Evolutionary conservation across 2,329 filamentous ascomycete species (phyloP).

Genomic region (Plenodomus tracheiphilus): DNA sequence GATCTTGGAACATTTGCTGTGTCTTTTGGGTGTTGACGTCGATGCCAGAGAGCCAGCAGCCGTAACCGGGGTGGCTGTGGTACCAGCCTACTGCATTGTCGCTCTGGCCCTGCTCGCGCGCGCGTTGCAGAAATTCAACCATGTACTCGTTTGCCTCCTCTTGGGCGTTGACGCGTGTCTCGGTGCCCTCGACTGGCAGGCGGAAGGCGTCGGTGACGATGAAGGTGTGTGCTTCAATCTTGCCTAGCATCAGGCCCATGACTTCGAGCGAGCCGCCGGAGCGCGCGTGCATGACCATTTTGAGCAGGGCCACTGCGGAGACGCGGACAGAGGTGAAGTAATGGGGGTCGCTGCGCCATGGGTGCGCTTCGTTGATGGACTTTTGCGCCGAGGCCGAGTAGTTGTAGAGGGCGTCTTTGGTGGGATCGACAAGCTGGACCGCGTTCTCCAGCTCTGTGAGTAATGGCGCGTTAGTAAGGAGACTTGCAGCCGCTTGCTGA

Average conservation of each 20-base stretch:
- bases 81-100: slow-evolving; percentile 99
- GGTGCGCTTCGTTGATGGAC: slow-evolving; percentile 63
- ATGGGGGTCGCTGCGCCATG: slow-evolving; percentile 78
- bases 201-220: slow-evolving; percentile 94
- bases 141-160: slow-evolving; percentile 97
- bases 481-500: too few relatives aligned
- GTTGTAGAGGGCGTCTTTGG: slow-evolving; percentile 87
- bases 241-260: slow-evolving; percentile 98
- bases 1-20: slow-evolving; percentile 85
- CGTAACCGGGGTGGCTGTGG: slow-evolving; percentile 95
- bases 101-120: slow-evolving; percentile 73
- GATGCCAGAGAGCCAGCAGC: slow-evolving; percentile 96
- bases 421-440: slow-evolving; percentile 76
- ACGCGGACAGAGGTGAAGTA: slow-evolving; percentile 95
- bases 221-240: slow-evolving; percentile 81
- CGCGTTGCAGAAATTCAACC: slow-evolving; percentile 77
- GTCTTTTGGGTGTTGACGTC: slow-evolving; percentile 86
- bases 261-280: slow-evolving; percentile 89
- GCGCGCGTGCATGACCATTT: slow-evolving; percentile 99
- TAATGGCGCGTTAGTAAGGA: too few relatives aligned
- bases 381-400: slow-evolving; percentile 74
- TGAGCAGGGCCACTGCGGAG: slow-evolving; percentile 88
- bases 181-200: slow-evolving; percentile 95
- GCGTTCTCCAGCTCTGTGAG: slow-evolving; percentile 82
- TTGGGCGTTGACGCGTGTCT: slow-evolving; percentile 95